Conservation (phyloP, 495 filamentous ascomycete genomes). For the Viridothelium virens region DNA sequence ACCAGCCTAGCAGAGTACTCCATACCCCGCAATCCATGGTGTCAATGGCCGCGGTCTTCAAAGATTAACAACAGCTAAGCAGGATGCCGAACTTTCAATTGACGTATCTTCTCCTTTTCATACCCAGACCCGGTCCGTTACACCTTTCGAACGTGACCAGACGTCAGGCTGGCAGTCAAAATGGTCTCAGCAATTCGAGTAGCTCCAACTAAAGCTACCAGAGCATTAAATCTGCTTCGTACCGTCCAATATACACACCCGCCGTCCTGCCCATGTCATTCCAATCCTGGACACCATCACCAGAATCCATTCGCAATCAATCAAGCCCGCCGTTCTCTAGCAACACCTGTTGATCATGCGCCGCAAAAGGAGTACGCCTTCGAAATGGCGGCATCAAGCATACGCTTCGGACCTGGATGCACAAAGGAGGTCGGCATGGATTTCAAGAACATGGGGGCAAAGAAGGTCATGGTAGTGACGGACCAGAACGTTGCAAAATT, state of each 20-base stretch:
- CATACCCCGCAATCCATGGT: not conserved
- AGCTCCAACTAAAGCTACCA: slow-evolving; percentile 56
- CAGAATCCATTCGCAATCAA: slow-evolving; percentile 43
- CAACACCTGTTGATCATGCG: slow-evolving; percentile 62
- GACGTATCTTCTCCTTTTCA: not conserved
- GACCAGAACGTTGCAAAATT: slow-evolving; percentile 71
- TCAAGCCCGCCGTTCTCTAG: slow-evolving; percentile 54
- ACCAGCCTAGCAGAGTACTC: not conserved
- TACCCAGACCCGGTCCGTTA: too few species aligned
- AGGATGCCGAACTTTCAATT: not conserved
- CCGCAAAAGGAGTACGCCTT: slow-evolving; percentile 94
- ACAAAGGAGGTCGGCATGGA: slow-evolving; percentile 99
- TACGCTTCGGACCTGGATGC: slow-evolving; percentile 87
- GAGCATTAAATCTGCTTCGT: slow-evolving; percentile 74
- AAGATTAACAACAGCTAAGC: not conserved
- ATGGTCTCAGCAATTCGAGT: slow-evolving; percentile 25
- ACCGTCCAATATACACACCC: slow-evolving; percentile 87
- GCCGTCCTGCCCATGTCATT: slow-evolving; percentile 85
- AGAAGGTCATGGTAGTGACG: slow-evolving; percentile 84
- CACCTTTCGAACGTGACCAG: not conserved
- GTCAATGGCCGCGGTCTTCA: not conserved
- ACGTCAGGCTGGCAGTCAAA: not conserved
- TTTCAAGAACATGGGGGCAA: slow-evolving; percentile 79
- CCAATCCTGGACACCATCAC: slow-evolving; percentile 68
- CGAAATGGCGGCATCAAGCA: slow-evolving; percentile 91